A percentile compares a stretch with the other conserved stretches of the same genome.
Conservation (phyloP, 805 yeast species). For the Barnettozyma botsteinii region DNA sequence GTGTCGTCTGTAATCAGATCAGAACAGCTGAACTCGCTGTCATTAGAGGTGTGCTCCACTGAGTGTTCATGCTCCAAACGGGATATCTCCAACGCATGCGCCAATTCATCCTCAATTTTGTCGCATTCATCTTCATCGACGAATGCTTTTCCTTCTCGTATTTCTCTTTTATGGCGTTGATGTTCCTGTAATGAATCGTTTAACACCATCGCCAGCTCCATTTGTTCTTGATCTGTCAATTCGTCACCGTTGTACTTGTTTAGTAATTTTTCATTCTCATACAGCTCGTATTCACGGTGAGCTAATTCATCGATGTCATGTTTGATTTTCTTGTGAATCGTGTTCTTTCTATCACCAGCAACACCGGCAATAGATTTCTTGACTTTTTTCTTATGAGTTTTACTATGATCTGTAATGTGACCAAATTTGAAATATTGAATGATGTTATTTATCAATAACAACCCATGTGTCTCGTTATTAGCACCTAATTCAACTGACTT, state of each 20-base stretch:
- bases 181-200: constrained; percentile 18
- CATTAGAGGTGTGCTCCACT: not conserved
- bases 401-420: constrained; percentile 2
- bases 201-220: constrained; percentile 24
- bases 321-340: constrained; percentile 15
- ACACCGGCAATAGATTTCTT: constrained; percentile 16
- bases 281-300: constrained; percentile 13
- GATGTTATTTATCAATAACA: constrained; percentile 15
- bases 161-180: constrained; percentile 7
- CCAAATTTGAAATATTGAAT: constrained; percentile 23
- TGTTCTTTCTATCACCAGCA: constrained; percentile 18
- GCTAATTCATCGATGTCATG: constrained; percentile 21
- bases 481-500: constrained; percentile 11
- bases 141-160: not conserved
- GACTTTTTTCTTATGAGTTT: constrained; percentile 1
- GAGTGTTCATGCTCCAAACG: not conserved
- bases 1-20: too few species aligned
- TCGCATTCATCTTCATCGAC: not conserved
- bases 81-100: constrained; percentile 8
- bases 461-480: constrained; percentile 15
- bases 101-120: constrained; percentile 15
- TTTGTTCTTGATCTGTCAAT: constrained; percentile 17
- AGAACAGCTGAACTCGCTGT: not conserved
- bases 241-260: constrained; percentile 22
- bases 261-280: constrained; percentile 12